Evolutionary conservation across 2,329 filamentous ascomycete genomes (phyloP).

Genomic region (Neofusicoccum umdonicola): DNA sequence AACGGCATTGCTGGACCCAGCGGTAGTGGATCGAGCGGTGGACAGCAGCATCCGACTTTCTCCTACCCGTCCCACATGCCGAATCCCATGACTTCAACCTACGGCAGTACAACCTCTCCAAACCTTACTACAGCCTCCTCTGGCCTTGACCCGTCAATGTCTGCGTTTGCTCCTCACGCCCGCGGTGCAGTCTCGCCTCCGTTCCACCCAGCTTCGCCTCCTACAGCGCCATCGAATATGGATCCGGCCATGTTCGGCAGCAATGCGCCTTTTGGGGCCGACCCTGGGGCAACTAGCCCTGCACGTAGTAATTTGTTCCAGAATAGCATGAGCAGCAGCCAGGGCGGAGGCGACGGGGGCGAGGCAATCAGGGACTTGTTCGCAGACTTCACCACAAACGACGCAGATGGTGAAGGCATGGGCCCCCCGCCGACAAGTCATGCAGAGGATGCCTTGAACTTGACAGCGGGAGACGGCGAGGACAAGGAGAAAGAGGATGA

Average conservation of each 20-base stretch:
- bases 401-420: constrained; percentile 13
- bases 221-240: constrained; percentile 20
- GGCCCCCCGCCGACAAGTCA: constrained; percentile 25
- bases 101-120: constrained; percentile 1
- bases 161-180: constrained; percentile 10
- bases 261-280: constrained; percentile 21
- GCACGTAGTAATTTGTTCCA: constrained; percentile 36
- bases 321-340: constrained; percentile 32
- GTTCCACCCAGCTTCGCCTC: constrained; percentile 6
- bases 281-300: constrained; percentile 29
- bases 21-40: not conserved
- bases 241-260: constrained; percentile 39
- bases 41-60: constrained; percentile 9
- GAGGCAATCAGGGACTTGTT: constrained; percentile 15
- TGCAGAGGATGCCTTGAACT: constrained; percentile 37
- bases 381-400: constrained; percentile 17
- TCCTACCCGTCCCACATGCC: constrained; percentile 3
- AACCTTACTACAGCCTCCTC: not conserved
- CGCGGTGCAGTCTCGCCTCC: constrained; percentile 4
- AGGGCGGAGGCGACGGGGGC: constrained; percentile 20
- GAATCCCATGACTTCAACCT: not conserved
- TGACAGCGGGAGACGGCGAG: constrained; percentile 31
- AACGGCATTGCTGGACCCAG: not conserved
- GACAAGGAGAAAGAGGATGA: constrained; percentile 13
- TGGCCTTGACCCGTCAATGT: constrained; percentile 7